phyloP scores from a whole-genome alignment of 2,329 filamentous ascomycete genomes.

The Pseudogymnoascus sp. region DNA sequence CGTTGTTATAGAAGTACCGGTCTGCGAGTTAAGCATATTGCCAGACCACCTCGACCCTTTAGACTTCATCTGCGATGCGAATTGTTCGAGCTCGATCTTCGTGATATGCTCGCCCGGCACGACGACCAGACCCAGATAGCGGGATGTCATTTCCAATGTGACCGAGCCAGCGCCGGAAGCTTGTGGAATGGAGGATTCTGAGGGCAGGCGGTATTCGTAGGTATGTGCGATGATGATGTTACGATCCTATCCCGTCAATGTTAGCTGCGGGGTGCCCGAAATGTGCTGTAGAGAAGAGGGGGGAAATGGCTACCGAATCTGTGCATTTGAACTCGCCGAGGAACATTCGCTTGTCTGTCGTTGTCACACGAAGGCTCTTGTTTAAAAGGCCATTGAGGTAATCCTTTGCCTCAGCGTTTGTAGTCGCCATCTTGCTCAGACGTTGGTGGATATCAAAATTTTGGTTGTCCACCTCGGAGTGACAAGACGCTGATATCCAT shows the following conservation, averaged over 20 bases:
- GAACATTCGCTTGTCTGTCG: constrained; percentile 80
- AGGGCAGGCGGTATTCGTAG: constrained; percentile 81
- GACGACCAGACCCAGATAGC: constrained; percentile 83
- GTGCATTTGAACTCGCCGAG: constrained; percentile 90
- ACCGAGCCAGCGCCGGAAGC: constrained; percentile 35
- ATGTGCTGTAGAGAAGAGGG: background rate
- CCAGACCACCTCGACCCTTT: background rate
- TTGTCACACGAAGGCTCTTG: constrained; percentile 71
- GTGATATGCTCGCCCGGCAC: constrained; percentile 79
- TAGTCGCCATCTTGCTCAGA: constrained; percentile 16
- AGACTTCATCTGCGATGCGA: constrained; percentile 38
- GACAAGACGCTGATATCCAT: background rate
- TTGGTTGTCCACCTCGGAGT: background rate
- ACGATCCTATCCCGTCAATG: constrained; percentile 52
- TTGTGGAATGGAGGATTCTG: constrained; percentile 39
- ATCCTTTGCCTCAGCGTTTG: constrained; percentile 42
- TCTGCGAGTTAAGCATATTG: background rate
- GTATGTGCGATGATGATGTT: constrained; percentile 83
- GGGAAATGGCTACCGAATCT: constrained; percentile 56
- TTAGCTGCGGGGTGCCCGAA: background rate
- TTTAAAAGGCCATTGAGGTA: constrained; percentile 64
- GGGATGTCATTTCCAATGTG: constrained; percentile 68
- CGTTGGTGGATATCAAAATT: background rate
- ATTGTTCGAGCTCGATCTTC: constrained; percentile 83
- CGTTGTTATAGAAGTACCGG: background rate